A percentile compares a stretch with the other conserved stretches of the same genome.
Evolutionary conservation across 2,329 filamentous ascomycete species (phyloP).

Genomic region (Zymoseptoria passerinii): DNA sequence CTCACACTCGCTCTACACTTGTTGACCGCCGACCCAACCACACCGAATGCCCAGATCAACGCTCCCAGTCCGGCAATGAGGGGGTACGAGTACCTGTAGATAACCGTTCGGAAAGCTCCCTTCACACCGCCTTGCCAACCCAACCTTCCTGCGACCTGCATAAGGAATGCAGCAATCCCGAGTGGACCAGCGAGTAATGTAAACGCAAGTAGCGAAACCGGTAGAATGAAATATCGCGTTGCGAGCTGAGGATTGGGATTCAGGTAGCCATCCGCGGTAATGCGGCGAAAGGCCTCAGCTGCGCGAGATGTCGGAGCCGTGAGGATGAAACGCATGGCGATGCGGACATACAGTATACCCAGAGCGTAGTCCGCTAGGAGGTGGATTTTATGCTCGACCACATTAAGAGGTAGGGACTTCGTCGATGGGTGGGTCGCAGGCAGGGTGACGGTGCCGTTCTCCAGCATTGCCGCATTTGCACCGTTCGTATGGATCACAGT

Average conservation of each 20-base stretch:
- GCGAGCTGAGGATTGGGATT: constrained; percentile 70
- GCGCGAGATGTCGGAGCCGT: constrained; percentile 62
- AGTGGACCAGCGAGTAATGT: constrained; percentile 59
- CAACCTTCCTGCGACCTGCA: constrained; percentile 29
- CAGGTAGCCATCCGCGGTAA: constrained; percentile 62
- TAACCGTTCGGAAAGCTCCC: constrained; percentile 14
- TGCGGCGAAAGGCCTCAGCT: constrained; percentile 63
- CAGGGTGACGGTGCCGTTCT: constrained; percentile 1
- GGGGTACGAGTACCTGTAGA: constrained; percentile 70
- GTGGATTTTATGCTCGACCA: constrained; percentile 62
- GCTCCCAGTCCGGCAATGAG: constrained; percentile 23
- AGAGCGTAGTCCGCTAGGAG: constrained; percentile 92
- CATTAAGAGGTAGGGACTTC: constrained; percentile 6
- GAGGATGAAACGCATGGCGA: constrained; percentile 61
- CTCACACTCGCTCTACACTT: constrained; percentile 74
- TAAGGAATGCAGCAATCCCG: constrained; percentile 46
- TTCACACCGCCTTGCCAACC: not conserved
- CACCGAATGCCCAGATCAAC: constrained; percentile 11
- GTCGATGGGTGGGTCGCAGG: constrained; percentile 3
- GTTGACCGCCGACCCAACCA: constrained; percentile 51
- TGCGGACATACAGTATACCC: constrained; percentile 80
- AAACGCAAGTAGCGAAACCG: constrained; percentile 54
- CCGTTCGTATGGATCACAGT: not conserved
- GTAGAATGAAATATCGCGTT: constrained; percentile 80
- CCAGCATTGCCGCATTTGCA: not conserved